These are phyloP conservation scores for Mucuna pruriens DNA, from an alignment of 306 rosid species.

Conservation along the genomic window DNA sequence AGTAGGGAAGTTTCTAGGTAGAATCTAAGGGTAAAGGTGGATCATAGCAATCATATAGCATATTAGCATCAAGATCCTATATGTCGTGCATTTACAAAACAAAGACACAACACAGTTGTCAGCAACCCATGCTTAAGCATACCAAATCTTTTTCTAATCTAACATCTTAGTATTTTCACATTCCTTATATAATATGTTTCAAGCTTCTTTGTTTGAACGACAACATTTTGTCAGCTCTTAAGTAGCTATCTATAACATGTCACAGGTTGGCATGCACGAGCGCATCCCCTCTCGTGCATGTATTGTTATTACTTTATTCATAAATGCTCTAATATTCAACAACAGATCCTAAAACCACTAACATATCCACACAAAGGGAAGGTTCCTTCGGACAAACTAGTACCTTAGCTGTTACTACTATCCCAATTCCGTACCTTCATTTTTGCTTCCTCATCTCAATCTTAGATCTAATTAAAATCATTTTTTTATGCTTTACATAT, in stretches of 20 bases:
- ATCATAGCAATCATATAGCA: too few species aligned
- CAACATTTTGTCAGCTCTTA: slow-evolving; percentile 23
- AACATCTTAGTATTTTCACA: slow-evolving; percentile 6
- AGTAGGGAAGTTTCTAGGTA: slow-evolving; percentile 39
- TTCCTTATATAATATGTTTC: slow-evolving; percentile 1
- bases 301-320: slow-evolving; percentile 14
- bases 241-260: background rate
- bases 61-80: slow-evolving; percentile 32
- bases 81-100: slow-evolving; percentile 20
- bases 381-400: slow-evolving; percentile 49
- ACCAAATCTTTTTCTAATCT: slow-evolving; percentile 13
- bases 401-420: slow-evolving; percentile 52
- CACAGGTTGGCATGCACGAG: slow-evolving; percentile 50
- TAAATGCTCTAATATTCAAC: slow-evolving; percentile 24
- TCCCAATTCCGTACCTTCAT: slow-evolving; percentile 52
- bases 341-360: slow-evolving; percentile 38
- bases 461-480: slow-evolving; percentile 46
- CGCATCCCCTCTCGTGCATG: slow-evolving; percentile 25
- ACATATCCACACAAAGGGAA: slow-evolving; percentile 43
- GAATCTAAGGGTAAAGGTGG: background rate
- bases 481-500: background rate
- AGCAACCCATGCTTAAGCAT: background rate
- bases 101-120: slow-evolving; percentile 41
- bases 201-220: background rate
- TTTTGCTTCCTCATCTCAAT: slow-evolving; percentile 44